Evolutionary conservation across 495 filamentous ascomycete species (phyloP).

Genomic region (Hypomontagnella monticulosa): DNA sequence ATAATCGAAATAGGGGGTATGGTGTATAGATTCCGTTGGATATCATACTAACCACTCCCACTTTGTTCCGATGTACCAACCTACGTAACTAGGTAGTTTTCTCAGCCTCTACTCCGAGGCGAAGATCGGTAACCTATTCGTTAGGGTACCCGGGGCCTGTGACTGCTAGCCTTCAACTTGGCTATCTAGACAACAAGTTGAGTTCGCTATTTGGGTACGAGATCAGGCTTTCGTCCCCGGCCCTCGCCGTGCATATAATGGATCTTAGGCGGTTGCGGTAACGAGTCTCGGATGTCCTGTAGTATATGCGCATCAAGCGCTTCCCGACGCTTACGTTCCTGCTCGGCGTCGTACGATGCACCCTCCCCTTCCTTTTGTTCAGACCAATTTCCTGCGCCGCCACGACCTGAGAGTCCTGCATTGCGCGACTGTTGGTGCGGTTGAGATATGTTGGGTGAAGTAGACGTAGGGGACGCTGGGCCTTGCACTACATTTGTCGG

Average conservation of each 20-base stretch:
- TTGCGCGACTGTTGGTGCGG: not conserved
- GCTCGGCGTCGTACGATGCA: slow-evolving; percentile 44
- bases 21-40: too few relatives aligned
- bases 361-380: slow-evolving; percentile 48
- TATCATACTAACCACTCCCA: too few relatives aligned
- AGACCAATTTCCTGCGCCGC: slow-evolving; percentile 68
- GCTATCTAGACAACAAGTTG: too few relatives aligned
- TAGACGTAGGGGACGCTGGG: slow-evolving; percentile 9
- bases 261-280: slow-evolving; percentile 43
- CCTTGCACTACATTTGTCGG: not conserved
- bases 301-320: slow-evolving; percentile 44
- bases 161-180: too few relatives aligned
- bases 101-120: too few relatives aligned
- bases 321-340: slow-evolving; percentile 37
- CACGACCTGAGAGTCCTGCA: slow-evolving; percentile 55
- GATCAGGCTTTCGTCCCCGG: slow-evolving; percentile 36
- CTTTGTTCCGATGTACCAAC: too few relatives aligned
- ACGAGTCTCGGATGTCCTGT: slow-evolving; percentile 39
- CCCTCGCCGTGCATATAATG: slow-evolving; percentile 44
- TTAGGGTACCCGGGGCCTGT: too few relatives aligned
- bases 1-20: too few relatives aligned
- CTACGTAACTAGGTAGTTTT: too few relatives aligned
- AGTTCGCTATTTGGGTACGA: not conserved
- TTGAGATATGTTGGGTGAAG: not conserved
- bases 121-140: too few relatives aligned